Base-by-base conservation (phyloP, 768 basidiomycete genomes). In the Leccinum olivaceopallidum region DNA sequence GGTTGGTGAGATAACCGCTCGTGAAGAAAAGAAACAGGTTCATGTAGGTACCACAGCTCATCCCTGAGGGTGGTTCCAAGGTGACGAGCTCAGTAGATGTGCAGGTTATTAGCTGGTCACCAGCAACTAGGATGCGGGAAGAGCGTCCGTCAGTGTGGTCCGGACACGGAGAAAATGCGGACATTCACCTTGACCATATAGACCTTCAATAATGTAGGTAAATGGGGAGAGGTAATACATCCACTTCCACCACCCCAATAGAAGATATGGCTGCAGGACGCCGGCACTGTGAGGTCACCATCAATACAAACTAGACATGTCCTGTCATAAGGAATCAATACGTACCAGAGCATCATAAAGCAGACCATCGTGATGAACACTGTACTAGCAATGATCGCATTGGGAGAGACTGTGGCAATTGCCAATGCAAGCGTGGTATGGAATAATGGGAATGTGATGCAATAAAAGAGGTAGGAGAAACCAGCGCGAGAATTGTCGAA, bases 1-100 rank as follows among this genome's bases (percentile, higher is more conserved):
- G 78, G 63, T 88, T 81, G 24, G 76, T 65, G 30, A 90, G 71
- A 63, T 85, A 86, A 9, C 88, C 88, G 0, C 87, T 83, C 5
- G 78, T 76, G 12, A 34, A 1, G 63, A 49, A 59, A 13, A 87
- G 83, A 73, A 80, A 92, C 0, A 75, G 65, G 16, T 70, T 50
- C 69, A 88, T 73, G 69, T 83, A 91, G 4, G 76, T 60, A 4
- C 64, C 65, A 65, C 90, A 92, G 5, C 77, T 83, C 60, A 77
- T 65, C 3, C 84, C 86, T 1, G 72, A 60, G 1, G 85, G 83
- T 1, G 89, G 83, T 12, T 80, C 69, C 37, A 92, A 69, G 8
- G 68, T 67, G 52, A 84, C 80, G 30, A 81, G 75, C 71, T 92
- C 90, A 55, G 73, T 68, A 1, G 72, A 55, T 1, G 83, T 71